Conservation (phyloP, 2,329 filamentous ascomycete species). For the Colletotrichum spaethianum region DNA sequence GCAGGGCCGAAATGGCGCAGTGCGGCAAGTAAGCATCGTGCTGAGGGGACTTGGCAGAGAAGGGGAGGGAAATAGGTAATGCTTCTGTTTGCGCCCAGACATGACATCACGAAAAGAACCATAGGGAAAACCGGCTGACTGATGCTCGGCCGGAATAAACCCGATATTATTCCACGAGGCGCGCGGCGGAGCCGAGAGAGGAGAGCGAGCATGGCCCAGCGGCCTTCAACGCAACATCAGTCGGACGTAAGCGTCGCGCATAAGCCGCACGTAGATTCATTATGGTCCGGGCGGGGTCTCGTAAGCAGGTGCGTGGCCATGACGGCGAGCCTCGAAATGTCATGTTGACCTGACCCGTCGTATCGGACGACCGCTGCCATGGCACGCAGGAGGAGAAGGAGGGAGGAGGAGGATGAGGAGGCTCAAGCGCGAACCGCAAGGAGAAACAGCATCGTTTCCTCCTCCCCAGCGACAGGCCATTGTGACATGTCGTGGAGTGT, state of each 20-base stretch:
- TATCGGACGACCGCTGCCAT: constrained; percentile 32
- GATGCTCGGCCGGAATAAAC: neutral
- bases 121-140: neutral
- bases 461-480: constrained; percentile 13
- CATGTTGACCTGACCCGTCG: neutral
- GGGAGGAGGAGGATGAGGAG: too few relatives aligned
- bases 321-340: constrained; percentile 1
- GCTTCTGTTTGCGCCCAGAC: neutral
- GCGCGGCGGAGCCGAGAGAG: neutral
- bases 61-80: neutral
- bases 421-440: neutral
- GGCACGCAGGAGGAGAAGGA: neutral
- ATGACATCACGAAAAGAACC: constrained; percentile 1
- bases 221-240: neutral
- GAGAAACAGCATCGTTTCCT: neutral
- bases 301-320: neutral
- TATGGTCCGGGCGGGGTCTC: neutral
- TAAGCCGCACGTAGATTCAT: constrained; percentile 9
- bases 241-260: constrained; percentile 2
- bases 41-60: too few relatives aligned
- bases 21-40: neutral
- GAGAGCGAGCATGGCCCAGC: neutral
- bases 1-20: neutral
- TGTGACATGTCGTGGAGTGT: constrained; percentile 27
- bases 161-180: neutral